Base-by-base conservation (phyloP, 2,329 filamentous ascomycete genomes). In the Aspergillus sp. region DNA sequence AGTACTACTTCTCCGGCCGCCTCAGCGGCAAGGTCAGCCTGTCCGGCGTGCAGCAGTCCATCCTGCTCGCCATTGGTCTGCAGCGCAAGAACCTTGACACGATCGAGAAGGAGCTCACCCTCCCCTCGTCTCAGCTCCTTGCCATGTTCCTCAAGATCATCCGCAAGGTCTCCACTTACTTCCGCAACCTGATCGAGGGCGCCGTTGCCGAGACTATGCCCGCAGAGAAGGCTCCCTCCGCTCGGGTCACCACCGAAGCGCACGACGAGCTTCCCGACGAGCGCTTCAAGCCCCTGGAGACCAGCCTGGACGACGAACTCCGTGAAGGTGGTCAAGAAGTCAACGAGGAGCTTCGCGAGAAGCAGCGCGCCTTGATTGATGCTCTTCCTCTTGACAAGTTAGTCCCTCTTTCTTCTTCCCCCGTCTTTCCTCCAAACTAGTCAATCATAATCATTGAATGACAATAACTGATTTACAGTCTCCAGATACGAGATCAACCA, bases 101-200 rank as follows among this genome's bases (percentile, higher is more conserved):
- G 11, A 80, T 97, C 8, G 89, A 93, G 63, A 87, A 88, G 64
- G 95, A 99, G 71, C 78, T 96, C 3, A 84, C 83, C 7, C 79
- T 97, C 5, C 86, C 86, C 0, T 84, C 86, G 2, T 89, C 88
- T 48, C 95, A 98, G 78, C 81, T 97, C 3, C 82, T 99, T 63
- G 93, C 94, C 62, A 96, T 98, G 90, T 98, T 99, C 77, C 91
- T 96, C 75, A 99, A 99, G 82, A 90, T 96, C 62, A 84, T 97
- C 61, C 87, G 92, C 66, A 98, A 98, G 80, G 84, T 96, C 41
- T 90, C 90, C 2, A 83, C 85, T 2, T 86, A 93, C 72, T 95
- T 99, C 77, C 86, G 88, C 32, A 80, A 83, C 3, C 78, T 98
- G 0, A 83, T 97, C 2, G 86, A 92, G 44, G 87, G 86, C 3